Evolutionary conservation across 1,284 basidiomycete species (phyloP).

Genomic region (Trichosporon sp.): DNA sequence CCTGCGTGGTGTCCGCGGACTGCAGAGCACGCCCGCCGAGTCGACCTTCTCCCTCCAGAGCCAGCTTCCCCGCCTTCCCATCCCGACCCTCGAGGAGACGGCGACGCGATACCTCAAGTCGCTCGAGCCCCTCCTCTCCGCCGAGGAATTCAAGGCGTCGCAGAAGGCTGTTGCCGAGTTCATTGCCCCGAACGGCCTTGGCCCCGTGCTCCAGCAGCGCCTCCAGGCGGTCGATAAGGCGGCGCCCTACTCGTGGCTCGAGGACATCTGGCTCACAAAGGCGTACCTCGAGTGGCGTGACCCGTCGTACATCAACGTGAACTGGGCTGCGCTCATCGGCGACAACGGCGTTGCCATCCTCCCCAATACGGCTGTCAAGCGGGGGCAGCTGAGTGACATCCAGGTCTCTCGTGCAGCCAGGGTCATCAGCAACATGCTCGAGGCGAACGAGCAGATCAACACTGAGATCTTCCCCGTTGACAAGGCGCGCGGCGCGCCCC

Average conservation of each 20-base stretch:
- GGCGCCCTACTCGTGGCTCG: conserved; percentile 28
- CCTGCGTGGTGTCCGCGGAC: not conserved
- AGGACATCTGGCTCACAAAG: conserved; percentile 31
- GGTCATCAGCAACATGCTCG: conserved; percentile 27
- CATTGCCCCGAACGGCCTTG: conserved; percentile 16
- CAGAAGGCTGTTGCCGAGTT: conserved; percentile 23
- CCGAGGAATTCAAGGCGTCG: conserved; percentile 19
- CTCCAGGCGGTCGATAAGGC: conserved; percentile 27
- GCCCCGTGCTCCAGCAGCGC: conserved; percentile 27
- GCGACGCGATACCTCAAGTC: conserved; percentile 25
- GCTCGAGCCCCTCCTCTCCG: conserved; percentile 22
- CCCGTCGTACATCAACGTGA: conserved; percentile 29
- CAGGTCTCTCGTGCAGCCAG: conserved; percentile 24
- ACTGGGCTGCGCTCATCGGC: conserved; percentile 28
- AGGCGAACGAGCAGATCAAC: conserved; percentile 29
- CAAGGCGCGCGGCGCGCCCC: conserved; percentile 22
- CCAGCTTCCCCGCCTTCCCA: conserved; percentile 26
- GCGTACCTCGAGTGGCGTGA: conserved; percentile 30
- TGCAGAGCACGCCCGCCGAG: conserved; percentile 6
- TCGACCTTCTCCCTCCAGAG: conserved; percentile 26
- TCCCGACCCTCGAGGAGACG: conserved; percentile 27
- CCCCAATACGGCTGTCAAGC: not conserved
- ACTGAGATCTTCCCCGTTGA: conserved; percentile 26
- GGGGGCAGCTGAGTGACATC: conserved; percentile 16
- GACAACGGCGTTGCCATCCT: conserved; percentile 22